Evolutionary conservation across 2,329 filamentous ascomycete species (phyloP), one percentile per base, ranked within the genome.

Genomic region (Westerdykella aurantiaca): DNA sequence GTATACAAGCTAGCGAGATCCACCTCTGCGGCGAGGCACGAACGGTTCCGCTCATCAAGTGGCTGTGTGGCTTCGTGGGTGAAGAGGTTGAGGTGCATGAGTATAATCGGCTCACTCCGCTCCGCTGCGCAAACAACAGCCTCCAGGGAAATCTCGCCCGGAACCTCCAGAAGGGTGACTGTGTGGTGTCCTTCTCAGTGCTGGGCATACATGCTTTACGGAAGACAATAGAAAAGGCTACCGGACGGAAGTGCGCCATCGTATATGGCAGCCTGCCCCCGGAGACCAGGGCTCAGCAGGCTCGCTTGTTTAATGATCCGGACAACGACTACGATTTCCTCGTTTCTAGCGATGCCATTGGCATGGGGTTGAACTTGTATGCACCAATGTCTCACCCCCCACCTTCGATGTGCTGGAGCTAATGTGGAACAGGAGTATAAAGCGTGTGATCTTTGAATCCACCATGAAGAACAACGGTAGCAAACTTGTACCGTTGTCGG

Each of bases 281-380:
- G 1, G 93, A 98, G 65, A 95, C 91, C 34, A 81, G 93, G 49
- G 88, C 89, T 3, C 83, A 91, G 61, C 93, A 98, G 69, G 93
- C 93, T 0, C 81, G 82, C 13, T 74, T 97, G 0, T 98, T 98
- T 75, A 98, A 98, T 61, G 87, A 97, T 51, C 90, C 89, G 0
- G 69, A 95, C 61, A 98, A 94, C 63, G 90, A 96, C 47, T 98
- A 96, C 62, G 93, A 98, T 63, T 94, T 83, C 55, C 74, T 98
- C 5, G 90, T 93, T 21, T 93, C 94, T 7, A 96, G 88, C 56
- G 89, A 96, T 68, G 93, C 93, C 38, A 91, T 98, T 49, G 93
- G 93, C 31, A 97, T 98, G 91, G 93, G 94, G 1, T 72, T 98
- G 17, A 98, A 98, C 60, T 70, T 98, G 64, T 89, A 82, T 68